Base-by-base conservation (phyloP, 2,329 filamentous ascomycete species). In the Fusarium nurragi region DNA sequence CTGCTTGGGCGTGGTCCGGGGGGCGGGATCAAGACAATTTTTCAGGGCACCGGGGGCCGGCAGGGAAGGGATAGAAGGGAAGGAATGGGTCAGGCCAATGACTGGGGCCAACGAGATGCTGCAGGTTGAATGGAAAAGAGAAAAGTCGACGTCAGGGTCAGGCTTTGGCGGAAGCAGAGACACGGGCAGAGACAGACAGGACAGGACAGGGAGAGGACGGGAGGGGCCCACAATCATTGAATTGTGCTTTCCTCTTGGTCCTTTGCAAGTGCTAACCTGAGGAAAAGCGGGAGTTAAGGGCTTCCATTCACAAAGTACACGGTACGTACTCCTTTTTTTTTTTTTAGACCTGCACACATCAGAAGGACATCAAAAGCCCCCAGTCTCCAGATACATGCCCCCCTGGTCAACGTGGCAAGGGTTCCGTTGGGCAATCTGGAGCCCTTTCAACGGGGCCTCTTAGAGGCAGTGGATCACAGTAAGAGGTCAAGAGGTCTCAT, bases 1-100 rank as follows among this genome's bases (percentile, higher is more conserved):
- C 23, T 28, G 23, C 30, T 14, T 25, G n/a, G 43, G 43, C 18
- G 21, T 46, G 37, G 37, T 60, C 44, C 55, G 43, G 60, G 69
- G 65, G 67, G 67, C 65, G 68, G 69, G 60, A 68, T 64, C 65
- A 64, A 68, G 66, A 66, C 64, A 71, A 68, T 67, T 70, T 71
- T 71, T 64, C 61, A 68, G 64, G 54, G 56, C 60, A 49, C 54
- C 51, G 57, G 56, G 56, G 58, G 36, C 53, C 52, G 60, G 50
- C 59, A 65, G 37, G 64, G 64, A 60, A 68, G 58, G 57, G 53
- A 69, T 66, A 34, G 56, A 59, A 65, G 51, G 60, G 53, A 69
- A 69, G 61, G 58, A 69, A 65, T 64, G 65, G 38, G 39, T 49
- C 67, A 50, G 55, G 48, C 55, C 65, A 60, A 60, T 59, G 41